Evolutionary conservation across 2,329 filamentous ascomycete species (phyloP).

Genomic region (Periconia macrospinosa): DNA sequence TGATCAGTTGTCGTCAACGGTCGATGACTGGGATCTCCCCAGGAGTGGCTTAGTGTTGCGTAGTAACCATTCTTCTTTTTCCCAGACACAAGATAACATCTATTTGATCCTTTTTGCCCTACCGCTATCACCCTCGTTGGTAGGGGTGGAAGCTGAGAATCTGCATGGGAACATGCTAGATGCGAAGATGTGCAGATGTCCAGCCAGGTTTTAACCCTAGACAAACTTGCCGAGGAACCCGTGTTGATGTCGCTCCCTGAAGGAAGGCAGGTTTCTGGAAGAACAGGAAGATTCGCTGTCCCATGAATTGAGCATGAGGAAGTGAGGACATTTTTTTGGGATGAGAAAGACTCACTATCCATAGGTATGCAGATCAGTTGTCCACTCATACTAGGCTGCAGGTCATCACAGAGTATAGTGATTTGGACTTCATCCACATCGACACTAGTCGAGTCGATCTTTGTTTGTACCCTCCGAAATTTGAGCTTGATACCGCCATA

Average conservation of each 20-base stretch:
- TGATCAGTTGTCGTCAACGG: background rate
- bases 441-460: background rate
- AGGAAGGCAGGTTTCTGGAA: background rate
- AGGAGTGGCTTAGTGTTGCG: constrained; percentile 1
- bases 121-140: background rate
- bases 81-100: background rate
- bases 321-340: too few relatives aligned
- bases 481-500: background rate
- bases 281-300: background rate
- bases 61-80: background rate
- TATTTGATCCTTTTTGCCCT: background rate
- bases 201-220: background rate
- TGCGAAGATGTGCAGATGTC: background rate
- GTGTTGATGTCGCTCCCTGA: background rate
- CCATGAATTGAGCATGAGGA: background rate
- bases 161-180: background rate
- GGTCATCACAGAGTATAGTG: background rate
- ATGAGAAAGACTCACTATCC: too few relatives aligned
- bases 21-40: background rate
- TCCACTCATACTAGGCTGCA: background rate
- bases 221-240: background rate
- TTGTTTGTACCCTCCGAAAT: background rate
- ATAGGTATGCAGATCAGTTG: too few relatives aligned
- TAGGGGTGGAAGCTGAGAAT: background rate
- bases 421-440: background rate